phyloP scores from a whole-genome alignment of 2,329 filamentous ascomycete genomes.

The Epichloe baconii region DNA sequence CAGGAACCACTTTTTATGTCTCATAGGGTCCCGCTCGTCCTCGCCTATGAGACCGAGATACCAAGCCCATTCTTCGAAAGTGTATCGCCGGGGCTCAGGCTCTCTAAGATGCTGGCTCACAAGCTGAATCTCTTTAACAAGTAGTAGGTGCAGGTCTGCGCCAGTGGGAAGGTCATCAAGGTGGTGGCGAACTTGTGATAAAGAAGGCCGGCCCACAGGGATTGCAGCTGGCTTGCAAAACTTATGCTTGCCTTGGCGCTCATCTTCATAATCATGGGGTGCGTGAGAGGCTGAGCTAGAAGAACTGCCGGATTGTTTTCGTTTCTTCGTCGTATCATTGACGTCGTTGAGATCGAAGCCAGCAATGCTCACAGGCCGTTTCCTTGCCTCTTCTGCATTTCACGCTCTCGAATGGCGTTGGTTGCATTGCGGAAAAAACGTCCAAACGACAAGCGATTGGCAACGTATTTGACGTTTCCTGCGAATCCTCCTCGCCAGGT shows the following conservation, averaged over 20 bases:
- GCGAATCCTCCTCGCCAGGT: slow-evolving; percentile 38
- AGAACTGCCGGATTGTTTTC: background rate
- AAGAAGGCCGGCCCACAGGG: slow-evolving; percentile 16
- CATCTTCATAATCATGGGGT: background rate
- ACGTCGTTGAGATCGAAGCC: slow-evolving; percentile 3
- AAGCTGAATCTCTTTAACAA: slow-evolving; percentile 58
- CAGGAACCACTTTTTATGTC: slow-evolving; percentile 30
- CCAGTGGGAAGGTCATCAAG: slow-evolving; percentile 27
- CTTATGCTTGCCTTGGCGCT: slow-evolving; percentile 5
- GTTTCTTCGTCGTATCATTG: background rate
- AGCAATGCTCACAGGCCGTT: background rate
- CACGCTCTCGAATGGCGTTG: slow-evolving; percentile 1
- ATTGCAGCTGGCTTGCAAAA: slow-evolving; percentile 1
- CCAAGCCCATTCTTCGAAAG: slow-evolving; percentile 77
- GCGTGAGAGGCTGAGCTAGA: background rate
- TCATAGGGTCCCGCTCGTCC: slow-evolving; percentile 38
- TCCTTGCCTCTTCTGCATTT: slow-evolving; percentile 1
- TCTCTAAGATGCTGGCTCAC: slow-evolving; percentile 51
- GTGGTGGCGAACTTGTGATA: slow-evolving; percentile 22
- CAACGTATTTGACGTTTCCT: slow-evolving; percentile 30
- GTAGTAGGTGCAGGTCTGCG: slow-evolving; percentile 46
- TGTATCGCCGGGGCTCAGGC: slow-evolving; percentile 49
- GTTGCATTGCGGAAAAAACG: slow-evolving; percentile 20
- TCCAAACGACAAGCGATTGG: slow-evolving; percentile 30
- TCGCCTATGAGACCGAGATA: slow-evolving; percentile 67